Conservation (phyloP, 2,329 filamentous ascomycete genomes). For the Blastomyces emzantsi region DNA sequence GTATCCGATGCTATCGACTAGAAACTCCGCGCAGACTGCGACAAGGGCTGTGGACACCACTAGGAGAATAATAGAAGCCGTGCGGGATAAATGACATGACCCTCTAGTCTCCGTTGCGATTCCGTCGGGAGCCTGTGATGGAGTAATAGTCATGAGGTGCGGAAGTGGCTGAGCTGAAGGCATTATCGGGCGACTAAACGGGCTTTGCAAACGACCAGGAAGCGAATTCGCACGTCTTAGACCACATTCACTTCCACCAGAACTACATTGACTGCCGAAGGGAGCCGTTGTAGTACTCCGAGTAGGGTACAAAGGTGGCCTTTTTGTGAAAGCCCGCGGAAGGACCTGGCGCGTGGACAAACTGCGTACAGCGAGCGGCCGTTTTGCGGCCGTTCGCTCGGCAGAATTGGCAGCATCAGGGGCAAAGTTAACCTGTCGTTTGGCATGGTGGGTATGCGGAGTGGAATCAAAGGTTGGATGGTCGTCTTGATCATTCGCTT, state of each 20-base stretch:
- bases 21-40: slow-evolving; percentile 60
- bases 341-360: slow-evolving; percentile 54
- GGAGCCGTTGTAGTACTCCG: slow-evolving; percentile 12
- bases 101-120: slow-evolving; percentile 31
- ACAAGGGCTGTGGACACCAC: slow-evolving; percentile 57
- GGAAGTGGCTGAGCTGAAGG: slow-evolving; percentile 20
- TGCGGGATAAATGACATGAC: slow-evolving; percentile 24
- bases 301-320: slow-evolving; percentile 52
- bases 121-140: slow-evolving; percentile 22
- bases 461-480: neutral
- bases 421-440: slow-evolving; percentile 52
- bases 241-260: slow-evolving; percentile 43
- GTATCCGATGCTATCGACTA: slow-evolving; percentile 58
- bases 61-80: slow-evolving; percentile 52
- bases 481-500: too few relatives aligned
- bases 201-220: slow-evolving; percentile 54
- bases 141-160: slow-evolving; percentile 17
- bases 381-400: slow-evolving; percentile 27
- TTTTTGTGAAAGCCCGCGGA: slow-evolving; percentile 60
- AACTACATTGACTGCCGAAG: slow-evolving; percentile 18
- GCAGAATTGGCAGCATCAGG: slow-evolving; percentile 27
- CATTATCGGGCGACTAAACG: slow-evolving; percentile 13
- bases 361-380: slow-evolving; percentile 50
- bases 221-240: slow-evolving; percentile 66
- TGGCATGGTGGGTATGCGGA: slow-evolving; percentile 21